Evolutionary conservation across 2,329 filamentous ascomycete species (phyloP), one percentile per base, ranked within the genome.

Genomic region (Fusarium sp.): DNA sequence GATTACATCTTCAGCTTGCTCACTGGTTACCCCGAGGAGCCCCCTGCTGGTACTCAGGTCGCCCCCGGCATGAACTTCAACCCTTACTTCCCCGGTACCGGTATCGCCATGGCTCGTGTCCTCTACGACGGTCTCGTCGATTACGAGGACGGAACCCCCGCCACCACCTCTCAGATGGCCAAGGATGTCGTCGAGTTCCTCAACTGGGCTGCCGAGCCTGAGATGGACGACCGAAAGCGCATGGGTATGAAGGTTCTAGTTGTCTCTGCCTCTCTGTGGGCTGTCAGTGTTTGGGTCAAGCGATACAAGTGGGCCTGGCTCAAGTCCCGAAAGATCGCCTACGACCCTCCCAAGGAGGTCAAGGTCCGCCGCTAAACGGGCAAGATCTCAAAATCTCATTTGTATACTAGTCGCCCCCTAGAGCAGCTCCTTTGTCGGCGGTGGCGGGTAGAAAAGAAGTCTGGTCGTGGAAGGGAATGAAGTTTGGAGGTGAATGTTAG

Each of bases 181-280:
- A 99, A 99, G 91, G 96, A 99, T 77, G 96, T 99, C 66, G 91
- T 92, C 66, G 96, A 99, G 85, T 99, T 99, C 87, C 88, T 99
- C 80, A 98, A 99, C 91, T 99, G 96, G 96, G 88, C 96, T 57
- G 94, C 96, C 62, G 96, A 99, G 87, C 96, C 96, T 51, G 96
- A 99, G 88, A 97, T 98, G 94, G 96, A 99, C 80, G 91, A 98
- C 81, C 92, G 96, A 81, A 99, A 99, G 92, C 96, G 94, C 87
- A 99, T 98, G 96, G 96, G 96, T 78, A 90, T 97, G 89, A 98
- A 99, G 91, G 93, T 97, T 57, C 82, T 99, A 76, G 90, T 92
- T 74, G 89, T 97, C 74, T 90, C 90, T 58, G 87, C 91, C 67
- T 89, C 91, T 68, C 86, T 99, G 70, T 92, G 94, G 80, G 94